Conservation (phyloP, 1,139 yeast genomes). For the Candida neerlandica region DNA sequence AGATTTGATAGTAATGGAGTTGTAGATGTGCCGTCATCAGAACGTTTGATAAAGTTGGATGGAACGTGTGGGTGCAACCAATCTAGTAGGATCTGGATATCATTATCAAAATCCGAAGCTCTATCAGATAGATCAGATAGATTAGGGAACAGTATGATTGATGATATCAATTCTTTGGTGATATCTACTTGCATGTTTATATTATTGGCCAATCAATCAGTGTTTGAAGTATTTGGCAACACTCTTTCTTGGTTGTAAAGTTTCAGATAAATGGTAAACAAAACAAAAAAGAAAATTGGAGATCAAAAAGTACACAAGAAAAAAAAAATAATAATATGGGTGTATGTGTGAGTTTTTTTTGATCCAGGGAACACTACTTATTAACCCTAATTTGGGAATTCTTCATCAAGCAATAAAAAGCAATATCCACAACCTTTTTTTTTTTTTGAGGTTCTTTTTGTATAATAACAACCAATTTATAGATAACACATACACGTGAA, state of each 20-base stretch:
- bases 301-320: neutral
- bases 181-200: slow-evolving; percentile 5
- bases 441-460: neutral
- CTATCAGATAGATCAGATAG: slow-evolving; percentile 26
- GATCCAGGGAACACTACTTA: too few relatives aligned
- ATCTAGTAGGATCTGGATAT: slow-evolving; percentile 38
- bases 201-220: neutral
- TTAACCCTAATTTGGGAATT: too few relatives aligned
- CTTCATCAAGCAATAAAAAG: neutral
- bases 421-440: neutral
- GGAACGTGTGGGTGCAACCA: slow-evolving; percentile 43
- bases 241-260: neutral
- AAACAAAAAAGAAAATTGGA: neutral
- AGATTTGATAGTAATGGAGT: slow-evolving; percentile 11
- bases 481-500: too few relatives aligned
- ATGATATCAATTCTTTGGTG: slow-evolving; percentile 6
- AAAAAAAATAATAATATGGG: too few relatives aligned
- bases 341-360: neutral
- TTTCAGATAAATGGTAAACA: neutral
- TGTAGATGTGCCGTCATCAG: neutral
- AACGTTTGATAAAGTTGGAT: neutral
- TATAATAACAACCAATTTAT: neutral
- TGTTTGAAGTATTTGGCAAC: slow-evolving; percentile 1
- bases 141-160: slow-evolving; percentile 23
- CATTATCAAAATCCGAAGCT: slow-evolving; percentile 42